Percentiles rank a stretch among this genome's conserved stretches.
These are phyloP conservation scores for Schoenoplectus triqueter DNA, from an alignment of 202 grass and related monocot species.

Conservation along the genomic window DNA sequence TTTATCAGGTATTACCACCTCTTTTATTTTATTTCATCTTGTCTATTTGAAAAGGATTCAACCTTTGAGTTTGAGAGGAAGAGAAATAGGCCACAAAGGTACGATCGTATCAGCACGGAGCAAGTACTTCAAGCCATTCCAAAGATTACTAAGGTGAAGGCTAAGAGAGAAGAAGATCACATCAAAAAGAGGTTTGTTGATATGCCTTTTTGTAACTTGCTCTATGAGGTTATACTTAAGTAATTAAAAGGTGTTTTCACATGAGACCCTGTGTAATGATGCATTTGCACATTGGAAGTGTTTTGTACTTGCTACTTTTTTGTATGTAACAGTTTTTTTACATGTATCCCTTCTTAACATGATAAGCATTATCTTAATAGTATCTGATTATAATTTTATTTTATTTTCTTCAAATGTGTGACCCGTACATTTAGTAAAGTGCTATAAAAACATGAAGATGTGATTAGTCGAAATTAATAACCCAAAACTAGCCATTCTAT, in stretches of 20 bases:
- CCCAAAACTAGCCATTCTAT: background rate
- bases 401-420: background rate
- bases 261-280: background rate
- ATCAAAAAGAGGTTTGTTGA: slow-evolving; percentile 55
- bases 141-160: slow-evolving; percentile 67
- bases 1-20: background rate
- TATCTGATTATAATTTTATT: background rate
- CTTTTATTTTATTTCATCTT: background rate
- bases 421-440: background rate
- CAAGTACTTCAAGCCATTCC: slow-evolving; percentile 78
- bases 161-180: slow-evolving; percentile 56
- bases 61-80: slow-evolving; percentile 98
- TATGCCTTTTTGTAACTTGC: slow-evolving; percentile 15
- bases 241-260: background rate
- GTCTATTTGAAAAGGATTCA: slow-evolving; percentile 56
- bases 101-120: slow-evolving; percentile 67
- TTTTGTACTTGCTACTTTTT: background rate
- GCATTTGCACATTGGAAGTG: background rate
- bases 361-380: background rate
- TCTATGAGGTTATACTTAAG: slow-evolving; percentile 1
- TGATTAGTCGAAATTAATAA: background rate
- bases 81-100: slow-evolving; percentile 86
- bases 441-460: background rate
- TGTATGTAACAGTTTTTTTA: background rate
- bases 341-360: background rate